A percentile compares a stretch with the other conserved stretches of the same genome.
Conservation (phyloP, 768 basidiomycete genomes). For the Goffeauzyma gilvescens region DNA sequence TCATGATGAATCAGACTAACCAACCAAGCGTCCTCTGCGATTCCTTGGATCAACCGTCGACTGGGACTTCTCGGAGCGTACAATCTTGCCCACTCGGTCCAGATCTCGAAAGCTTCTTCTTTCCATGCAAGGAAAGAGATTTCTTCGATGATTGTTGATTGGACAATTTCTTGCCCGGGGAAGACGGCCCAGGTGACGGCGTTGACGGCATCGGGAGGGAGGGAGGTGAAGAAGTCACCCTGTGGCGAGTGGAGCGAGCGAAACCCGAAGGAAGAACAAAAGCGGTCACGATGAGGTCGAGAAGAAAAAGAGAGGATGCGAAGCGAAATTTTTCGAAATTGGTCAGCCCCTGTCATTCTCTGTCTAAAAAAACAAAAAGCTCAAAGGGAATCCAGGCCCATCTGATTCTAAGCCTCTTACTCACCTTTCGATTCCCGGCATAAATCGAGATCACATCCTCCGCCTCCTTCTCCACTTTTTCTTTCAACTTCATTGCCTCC, state of each 20-base stretch:
- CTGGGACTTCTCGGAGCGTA: conserved; percentile 59
- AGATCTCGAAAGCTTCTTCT: conserved; percentile 91
- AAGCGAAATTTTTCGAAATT: too few species aligned
- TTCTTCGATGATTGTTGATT: conserved; percentile 88
- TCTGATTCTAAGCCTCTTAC: too few species aligned
- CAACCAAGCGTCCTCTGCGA: conserved; percentile 64
- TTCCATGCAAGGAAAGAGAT: conserved; percentile 95
- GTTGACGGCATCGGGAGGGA: conserved; percentile 59
- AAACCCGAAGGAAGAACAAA: not conserved
- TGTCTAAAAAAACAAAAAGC: too few species aligned
- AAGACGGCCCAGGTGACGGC: conserved; percentile 99
- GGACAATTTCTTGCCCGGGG: conserved; percentile 83
- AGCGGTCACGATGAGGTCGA: too few species aligned
- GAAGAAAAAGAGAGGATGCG: too few species aligned
- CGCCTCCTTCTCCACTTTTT: conserved; percentile 35
- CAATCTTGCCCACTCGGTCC: conserved; percentile 81
- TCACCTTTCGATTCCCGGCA: conserved; percentile 58
- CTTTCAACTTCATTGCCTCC: conserved; percentile 37
- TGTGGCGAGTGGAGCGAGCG: conserved; percentile 27
- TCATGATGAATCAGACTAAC: conserved; percentile 87
- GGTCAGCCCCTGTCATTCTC: too few species aligned
- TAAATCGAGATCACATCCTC: conserved; percentile 52
- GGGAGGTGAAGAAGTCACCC: conserved; percentile 66
- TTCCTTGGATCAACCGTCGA: conserved; percentile 49
- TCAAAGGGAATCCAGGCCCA: too few species aligned